Evolutionary conservation across 2,329 filamentous ascomycete genomes (phyloP).

Genomic region (Colletotrichum somersetense): DNA sequence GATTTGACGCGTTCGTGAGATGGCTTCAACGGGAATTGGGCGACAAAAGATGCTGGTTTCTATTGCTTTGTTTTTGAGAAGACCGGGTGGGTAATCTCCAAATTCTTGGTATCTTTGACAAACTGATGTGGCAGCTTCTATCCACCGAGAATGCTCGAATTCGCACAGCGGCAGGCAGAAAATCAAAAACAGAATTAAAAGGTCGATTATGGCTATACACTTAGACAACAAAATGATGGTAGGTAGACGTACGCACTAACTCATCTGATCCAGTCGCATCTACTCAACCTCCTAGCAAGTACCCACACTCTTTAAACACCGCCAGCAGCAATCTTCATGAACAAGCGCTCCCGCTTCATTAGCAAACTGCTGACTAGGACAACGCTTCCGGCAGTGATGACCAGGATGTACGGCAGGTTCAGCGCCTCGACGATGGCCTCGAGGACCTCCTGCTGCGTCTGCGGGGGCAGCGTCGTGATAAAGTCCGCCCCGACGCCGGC

Average conservation of each 20-base stretch:
- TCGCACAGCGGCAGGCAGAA: background rate
- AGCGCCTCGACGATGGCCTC: conserved; percentile 46
- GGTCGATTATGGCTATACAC: background rate
- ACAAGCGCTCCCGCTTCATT: conserved; percentile 39
- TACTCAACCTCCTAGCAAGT: background rate
- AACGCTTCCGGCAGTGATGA: conserved; percentile 55
- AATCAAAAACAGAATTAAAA: too few relatives aligned
- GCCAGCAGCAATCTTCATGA: conserved; percentile 22
- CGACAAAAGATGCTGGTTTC: too few relatives aligned
- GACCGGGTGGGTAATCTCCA: too few relatives aligned
- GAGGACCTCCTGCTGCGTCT: conserved; percentile 43
- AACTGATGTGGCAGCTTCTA: too few relatives aligned
- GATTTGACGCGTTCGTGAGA: too few relatives aligned
- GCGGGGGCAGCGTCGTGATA: conserved; percentile 29
- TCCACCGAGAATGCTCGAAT: background rate
- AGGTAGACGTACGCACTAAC: background rate
- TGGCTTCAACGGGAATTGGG: too few relatives aligned
- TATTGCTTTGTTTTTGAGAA: too few relatives aligned
- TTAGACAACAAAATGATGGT: background rate
- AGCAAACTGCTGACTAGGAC: conserved; percentile 46
- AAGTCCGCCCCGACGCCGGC: conserved; percentile 39
- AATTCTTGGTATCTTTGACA: too few relatives aligned
- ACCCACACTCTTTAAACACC: conserved; percentile 1
- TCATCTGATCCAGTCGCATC: background rate
- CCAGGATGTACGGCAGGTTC: conserved; percentile 41